Base-by-base conservation (phyloP, 2,329 filamentous ascomycete species). In the Chaetomium strumarium region DNA sequence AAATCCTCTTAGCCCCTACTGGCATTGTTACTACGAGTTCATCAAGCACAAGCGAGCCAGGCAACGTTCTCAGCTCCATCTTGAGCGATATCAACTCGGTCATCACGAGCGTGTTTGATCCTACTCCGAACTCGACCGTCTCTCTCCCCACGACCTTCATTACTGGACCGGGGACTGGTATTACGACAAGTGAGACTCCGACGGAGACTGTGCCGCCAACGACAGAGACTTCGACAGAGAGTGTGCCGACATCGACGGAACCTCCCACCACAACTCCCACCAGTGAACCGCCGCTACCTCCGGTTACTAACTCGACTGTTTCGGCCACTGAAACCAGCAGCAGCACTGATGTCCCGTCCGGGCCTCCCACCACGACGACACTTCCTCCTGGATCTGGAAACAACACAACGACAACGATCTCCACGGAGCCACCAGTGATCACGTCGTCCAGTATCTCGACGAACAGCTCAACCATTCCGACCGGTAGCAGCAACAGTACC, bases 1-100 rank as follows among this genome's bases (percentile, higher is more conserved):
- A 55, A 16, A 65, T 69, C 48, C 55, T 68, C 5, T 49, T 68
- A 12, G 67, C 62, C 11, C 65, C 66, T 17, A 69, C 64, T 8
- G 67, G 67, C 24, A 60, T 66, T 20, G 66, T 68, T 17, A 66
- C 64, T 5, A 56, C 59, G 41, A 43, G 24, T 17, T 16, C 19
- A 14, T 41, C 51, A n/a, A 49, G 29, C 41, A 49, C 41, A 2
- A 31, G 31, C 2, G 31, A 37, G n/a, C 14, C 43, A 8, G 40
- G 12, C 45, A 44, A 51, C 39, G 48, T 47, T 14, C 42, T 60
- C 31, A 51, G 30, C 29, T 59, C 62, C 12, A 8, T 61, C 1
- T 10, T 63, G 14, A 60, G 59, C 55, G 59, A 55, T 30, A 40
- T 61, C 29, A 24, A 43, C 31, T 63, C 62, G 38, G 50, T 53